Evolutionary conservation across 768 basidiomycete genomes (phyloP).

Genomic region (Russula dissimulans): DNA sequence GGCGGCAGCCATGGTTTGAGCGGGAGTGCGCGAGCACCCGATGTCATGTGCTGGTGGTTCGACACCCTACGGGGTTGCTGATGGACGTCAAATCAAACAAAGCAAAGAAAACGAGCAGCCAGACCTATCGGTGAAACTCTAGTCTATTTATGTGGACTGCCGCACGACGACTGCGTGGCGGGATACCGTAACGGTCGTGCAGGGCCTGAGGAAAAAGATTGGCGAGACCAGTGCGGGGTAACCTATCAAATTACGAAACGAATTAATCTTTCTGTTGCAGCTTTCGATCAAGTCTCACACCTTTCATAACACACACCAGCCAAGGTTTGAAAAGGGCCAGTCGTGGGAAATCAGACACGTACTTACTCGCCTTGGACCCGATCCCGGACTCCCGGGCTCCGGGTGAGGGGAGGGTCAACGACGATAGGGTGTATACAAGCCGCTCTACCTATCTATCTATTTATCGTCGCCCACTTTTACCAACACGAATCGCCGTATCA

Average conservation of each 20-base stretch:
- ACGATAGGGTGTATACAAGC: too few relatives aligned
- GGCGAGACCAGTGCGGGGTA: background rate
- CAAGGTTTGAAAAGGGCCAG: background rate
- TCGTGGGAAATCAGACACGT: background rate
- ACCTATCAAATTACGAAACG: background rate
- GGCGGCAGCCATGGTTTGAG: background rate
- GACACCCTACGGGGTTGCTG: background rate
- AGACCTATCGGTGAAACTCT: background rate
- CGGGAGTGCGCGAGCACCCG: background rate
- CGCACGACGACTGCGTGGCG: too few relatives aligned
- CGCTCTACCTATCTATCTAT: background rate
- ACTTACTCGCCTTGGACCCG: too few relatives aligned
- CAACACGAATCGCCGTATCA: slow-evolving; percentile 76
- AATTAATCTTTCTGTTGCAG: background rate
- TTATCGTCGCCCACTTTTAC: slow-evolving; percentile 24
- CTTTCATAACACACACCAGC: background rate
- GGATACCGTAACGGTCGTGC: background rate
- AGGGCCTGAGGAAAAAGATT: background rate
- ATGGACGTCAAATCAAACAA: background rate
- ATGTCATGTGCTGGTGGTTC: background rate
- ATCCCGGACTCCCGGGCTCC: too few relatives aligned
- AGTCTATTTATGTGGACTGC: too few relatives aligned
- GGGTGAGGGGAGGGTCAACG: too few relatives aligned
- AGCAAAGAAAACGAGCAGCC: too few relatives aligned
- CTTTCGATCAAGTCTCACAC: background rate